Evolutionary conservation across 345 rosid genomes (phyloP).

Genomic region (Eucalyptus cloeziana): DNA sequence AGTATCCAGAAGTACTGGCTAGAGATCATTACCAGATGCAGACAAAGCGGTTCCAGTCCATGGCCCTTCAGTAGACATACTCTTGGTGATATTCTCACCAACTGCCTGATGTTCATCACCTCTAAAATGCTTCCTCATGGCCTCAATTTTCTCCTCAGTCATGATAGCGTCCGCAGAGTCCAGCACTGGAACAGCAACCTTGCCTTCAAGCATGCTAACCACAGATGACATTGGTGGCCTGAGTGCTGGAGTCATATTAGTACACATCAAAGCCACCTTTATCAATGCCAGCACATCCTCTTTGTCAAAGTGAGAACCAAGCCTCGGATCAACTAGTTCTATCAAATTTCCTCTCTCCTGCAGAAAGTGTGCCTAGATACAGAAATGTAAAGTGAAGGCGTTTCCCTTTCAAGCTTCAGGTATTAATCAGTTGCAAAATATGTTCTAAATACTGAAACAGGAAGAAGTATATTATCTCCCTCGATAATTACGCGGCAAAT

Average conservation of each 20-base stretch:
- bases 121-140: conserved; percentile 16
- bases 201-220: conserved; percentile 14
- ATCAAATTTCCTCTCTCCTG: neutral
- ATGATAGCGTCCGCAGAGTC: neutral
- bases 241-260: neutral
- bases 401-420: neutral
- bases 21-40: conserved; percentile 8
- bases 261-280: conserved; percentile 5
- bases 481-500: neutral
- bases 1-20: neutral
- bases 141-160: neutral
- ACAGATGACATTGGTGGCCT: conserved; percentile 11
- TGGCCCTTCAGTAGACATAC: conserved; percentile 6
- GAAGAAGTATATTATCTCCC: neutral
- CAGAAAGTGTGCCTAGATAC: neutral
- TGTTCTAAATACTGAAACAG: neutral
- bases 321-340: conserved; percentile 6
- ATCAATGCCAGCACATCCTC: neutral
- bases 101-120: neutral
- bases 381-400: neutral
- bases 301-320: neutral
- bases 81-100: neutral
- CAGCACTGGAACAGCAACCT: neutral
- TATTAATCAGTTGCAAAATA: neutral
- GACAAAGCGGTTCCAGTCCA: neutral